phyloP scores from a whole-genome alignment of 2,329 filamentous ascomycete genomes.

The Monosporascus sp. region DNA sequence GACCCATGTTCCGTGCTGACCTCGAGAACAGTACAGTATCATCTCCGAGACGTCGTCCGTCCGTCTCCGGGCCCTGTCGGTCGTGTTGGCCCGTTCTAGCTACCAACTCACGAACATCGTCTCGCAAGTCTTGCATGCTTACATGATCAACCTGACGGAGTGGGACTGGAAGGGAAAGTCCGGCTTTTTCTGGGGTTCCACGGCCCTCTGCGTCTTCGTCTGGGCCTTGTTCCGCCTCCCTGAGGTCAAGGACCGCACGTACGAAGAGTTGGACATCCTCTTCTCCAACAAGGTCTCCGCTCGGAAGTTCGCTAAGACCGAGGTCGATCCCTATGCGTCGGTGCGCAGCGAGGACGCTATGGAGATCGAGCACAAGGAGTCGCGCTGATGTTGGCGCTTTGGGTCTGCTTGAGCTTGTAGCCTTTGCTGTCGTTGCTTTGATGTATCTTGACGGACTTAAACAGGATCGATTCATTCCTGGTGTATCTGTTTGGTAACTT shows the following conservation, averaged over 20 bases:
- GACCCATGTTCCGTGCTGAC: conserved; percentile 4
- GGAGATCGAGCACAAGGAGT: conserved; percentile 10
- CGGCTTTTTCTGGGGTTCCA: conserved; percentile 38
- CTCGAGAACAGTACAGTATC: conserved; percentile 32
- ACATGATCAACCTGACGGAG: conserved; percentile 33
- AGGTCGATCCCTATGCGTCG: conserved; percentile 26
- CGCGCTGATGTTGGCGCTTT: background rate
- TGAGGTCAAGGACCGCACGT: conserved; percentile 45
- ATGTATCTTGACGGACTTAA: too few relatives aligned
- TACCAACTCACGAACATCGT: conserved; percentile 42
- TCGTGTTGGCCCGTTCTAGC: conserved; percentile 37
- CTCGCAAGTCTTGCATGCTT: conserved; percentile 32
- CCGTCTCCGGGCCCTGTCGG: conserved; percentile 40
- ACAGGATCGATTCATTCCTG: too few relatives aligned
- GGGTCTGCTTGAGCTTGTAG: too few relatives aligned
- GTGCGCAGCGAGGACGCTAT: conserved; percentile 4
- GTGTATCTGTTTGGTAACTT: too few relatives aligned
- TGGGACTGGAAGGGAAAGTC: conserved; percentile 36
- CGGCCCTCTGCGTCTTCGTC: conserved; percentile 37
- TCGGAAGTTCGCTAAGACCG: conserved; percentile 31
- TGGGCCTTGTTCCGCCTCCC: conserved; percentile 49
- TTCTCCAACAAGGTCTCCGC: conserved; percentile 39
- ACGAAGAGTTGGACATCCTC: conserved; percentile 49
- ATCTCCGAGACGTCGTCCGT: conserved; percentile 43
- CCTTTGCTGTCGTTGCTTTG: too few relatives aligned